Conservation (phyloP, 495 filamentous ascomycete species). For the Staphylotrichum tortipilum region DNA sequence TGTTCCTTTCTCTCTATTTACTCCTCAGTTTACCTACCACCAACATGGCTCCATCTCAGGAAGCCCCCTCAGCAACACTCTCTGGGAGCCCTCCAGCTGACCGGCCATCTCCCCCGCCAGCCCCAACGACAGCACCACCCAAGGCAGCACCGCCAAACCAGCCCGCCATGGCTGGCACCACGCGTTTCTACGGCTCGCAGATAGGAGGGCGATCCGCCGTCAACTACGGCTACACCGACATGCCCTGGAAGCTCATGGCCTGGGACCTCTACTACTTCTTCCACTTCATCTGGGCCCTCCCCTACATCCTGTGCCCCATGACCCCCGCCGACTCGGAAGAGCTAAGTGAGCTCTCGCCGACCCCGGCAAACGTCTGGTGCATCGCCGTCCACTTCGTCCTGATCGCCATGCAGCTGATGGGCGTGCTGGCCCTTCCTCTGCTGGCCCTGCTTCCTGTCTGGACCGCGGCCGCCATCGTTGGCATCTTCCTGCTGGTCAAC, state of each 20-base stretch:
- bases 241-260: conserved; percentile 46
- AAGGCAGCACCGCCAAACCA: too few species aligned
- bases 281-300: conserved; percentile 40
- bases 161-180: too few species aligned
- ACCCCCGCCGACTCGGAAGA: conserved; percentile 38
- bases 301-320: conserved; percentile 47
- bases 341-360: conserved; percentile 51
- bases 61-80: too few species aligned
- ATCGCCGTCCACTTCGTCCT: conserved; percentile 46
- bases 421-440: conserved; percentile 43
- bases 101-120: neutral
- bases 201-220: conserved; percentile 40
- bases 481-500: conserved; percentile 38
- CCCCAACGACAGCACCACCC: neutral
- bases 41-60: too few species aligned
- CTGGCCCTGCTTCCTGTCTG: conserved; percentile 44
- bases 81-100: neutral
- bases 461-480: conserved; percentile 31
- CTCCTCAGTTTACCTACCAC: too few species aligned
- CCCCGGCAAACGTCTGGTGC: conserved; percentile 39
- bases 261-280: conserved; percentile 49
- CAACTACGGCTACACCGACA: conserved; percentile 52
- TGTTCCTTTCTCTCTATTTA: too few species aligned
- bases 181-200: conserved; percentile 43
- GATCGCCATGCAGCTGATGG: conserved; percentile 39